These are phyloP conservation scores for Lophiostoma macrostomum DNA, from an alignment of 495 filamentous ascomycete genomes.

Conservation along the genomic window DNA sequence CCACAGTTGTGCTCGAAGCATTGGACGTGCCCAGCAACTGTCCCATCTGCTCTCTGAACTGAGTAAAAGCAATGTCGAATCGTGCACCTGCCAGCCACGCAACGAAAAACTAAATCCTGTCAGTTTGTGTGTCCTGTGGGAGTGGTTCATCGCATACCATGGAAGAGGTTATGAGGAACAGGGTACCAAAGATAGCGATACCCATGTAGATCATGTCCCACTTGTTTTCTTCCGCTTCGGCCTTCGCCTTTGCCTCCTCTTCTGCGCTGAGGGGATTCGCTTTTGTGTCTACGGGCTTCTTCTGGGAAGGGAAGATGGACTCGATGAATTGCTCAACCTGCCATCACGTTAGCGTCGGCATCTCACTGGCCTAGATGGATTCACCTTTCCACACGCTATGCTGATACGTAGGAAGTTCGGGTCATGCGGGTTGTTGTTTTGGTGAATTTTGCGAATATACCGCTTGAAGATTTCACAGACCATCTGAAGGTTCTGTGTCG, in stretches of 20 bases:
- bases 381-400: constrained; percentile 81
- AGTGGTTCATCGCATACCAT: constrained; percentile 55
- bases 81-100: constrained; percentile 66
- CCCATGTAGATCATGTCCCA: constrained; percentile 63
- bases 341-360: constrained; percentile 26
- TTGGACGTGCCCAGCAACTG: constrained; percentile 4
- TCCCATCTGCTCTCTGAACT: constrained; percentile 26
- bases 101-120: constrained; percentile 52
- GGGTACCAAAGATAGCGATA: constrained; percentile 55
- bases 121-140: background rate
- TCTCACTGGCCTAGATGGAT: constrained; percentile 25
- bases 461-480: constrained; percentile 75
- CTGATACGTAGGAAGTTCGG: constrained; percentile 94
- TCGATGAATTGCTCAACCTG: constrained; percentile 98
- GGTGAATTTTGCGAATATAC: constrained; percentile 77
- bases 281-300: constrained; percentile 41
- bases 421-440: constrained; percentile 92
- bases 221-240: constrained; percentile 50
- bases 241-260: constrained; percentile 49
- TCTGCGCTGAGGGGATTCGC: constrained; percentile 45
- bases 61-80: constrained; percentile 50
- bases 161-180: constrained; percentile 57
- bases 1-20: background rate
- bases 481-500: constrained; percentile 78
- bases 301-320: constrained; percentile 79